phyloP scores from a whole-genome alignment of 176 grass and related monocot species.

The Bonia amplexicaulis region DNA sequence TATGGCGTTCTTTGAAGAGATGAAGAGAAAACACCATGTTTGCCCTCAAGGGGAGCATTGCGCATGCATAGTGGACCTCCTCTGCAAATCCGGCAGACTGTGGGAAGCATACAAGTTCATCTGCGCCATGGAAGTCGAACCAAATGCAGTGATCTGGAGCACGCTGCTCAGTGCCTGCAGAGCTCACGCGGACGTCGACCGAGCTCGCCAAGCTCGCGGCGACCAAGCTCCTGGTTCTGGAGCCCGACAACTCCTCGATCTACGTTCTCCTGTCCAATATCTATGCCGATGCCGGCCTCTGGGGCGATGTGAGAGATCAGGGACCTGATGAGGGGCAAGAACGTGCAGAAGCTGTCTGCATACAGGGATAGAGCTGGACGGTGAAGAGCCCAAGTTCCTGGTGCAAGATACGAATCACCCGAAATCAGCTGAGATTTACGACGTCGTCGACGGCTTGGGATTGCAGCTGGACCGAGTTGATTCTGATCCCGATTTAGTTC shows the following conservation, averaged over 20 bases:
- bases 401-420: constrained; percentile 65
- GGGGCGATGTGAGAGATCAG: constrained; percentile 61
- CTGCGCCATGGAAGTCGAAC: constrained; percentile 61
- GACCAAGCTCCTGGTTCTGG: constrained; percentile 42
- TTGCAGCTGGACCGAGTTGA: constrained; percentile 39
- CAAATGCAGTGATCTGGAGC: constrained; percentile 71
- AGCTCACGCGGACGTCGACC: constrained; percentile 26
- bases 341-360: constrained; percentile 72
- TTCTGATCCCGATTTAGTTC: constrained; percentile 34
- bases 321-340: constrained; percentile 69
- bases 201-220: constrained; percentile 60
- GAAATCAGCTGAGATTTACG: constrained; percentile 56
- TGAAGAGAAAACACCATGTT: constrained; percentile 36
- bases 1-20: constrained; percentile 53
- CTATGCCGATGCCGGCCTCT: constrained; percentile 57
- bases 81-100: constrained; percentile 61
- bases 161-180: constrained; percentile 72
- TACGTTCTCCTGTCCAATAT: constrained; percentile 78
- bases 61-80: constrained; percentile 71
- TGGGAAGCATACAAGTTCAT: constrained; percentile 73
- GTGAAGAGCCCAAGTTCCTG: constrained; percentile 64
- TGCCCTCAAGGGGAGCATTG: constrained; percentile 77
- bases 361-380: constrained; percentile 86
- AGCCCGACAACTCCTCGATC: constrained; percentile 65
- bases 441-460: constrained; percentile 39